Conservation (phyloP, 306 rosid genomes). For the Arachis stenosperma region DNA sequence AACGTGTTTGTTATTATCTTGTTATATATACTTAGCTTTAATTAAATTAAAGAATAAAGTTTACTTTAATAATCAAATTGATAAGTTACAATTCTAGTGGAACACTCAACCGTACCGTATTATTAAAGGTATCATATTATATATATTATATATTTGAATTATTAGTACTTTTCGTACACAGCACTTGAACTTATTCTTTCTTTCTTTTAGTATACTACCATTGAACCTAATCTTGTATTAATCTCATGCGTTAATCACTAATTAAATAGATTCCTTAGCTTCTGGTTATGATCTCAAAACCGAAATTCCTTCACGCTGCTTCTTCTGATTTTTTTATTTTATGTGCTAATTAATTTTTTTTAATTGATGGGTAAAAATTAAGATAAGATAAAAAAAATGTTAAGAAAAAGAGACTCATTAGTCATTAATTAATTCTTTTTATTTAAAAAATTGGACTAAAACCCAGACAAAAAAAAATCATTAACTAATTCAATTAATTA, state of each 20-base stretch:
- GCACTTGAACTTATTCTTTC: not conserved
- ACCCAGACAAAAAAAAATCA: no score
- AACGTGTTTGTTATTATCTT: no score
- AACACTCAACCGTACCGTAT: not conserved
- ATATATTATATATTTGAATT: not conserved
- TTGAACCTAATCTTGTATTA: not conserved
- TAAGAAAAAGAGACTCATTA: no score
- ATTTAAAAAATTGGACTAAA: no score
- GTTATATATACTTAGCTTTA: no score
- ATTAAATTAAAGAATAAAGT: not conserved
- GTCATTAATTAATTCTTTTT: no score
- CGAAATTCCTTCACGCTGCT: not conserved
- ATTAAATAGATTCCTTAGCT: not conserved
- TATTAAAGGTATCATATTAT: not conserved
- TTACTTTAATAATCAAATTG: not conserved
- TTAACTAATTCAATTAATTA: not conserved
- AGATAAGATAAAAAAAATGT: no score
- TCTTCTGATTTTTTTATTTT: no score
- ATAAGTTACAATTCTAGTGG: not conserved
- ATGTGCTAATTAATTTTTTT: no score
- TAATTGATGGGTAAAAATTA: no score
- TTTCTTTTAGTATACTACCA: not conserved
- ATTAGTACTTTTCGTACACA: not conserved
- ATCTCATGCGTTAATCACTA: not conserved
- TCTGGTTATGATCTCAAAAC: not conserved